A percentile compares a stretch with the other conserved stretches of the same genome.
phyloP scores from a whole-genome alignment of 1,284 basidiomycete species.

The Rhodotorula sp. region DNA sequence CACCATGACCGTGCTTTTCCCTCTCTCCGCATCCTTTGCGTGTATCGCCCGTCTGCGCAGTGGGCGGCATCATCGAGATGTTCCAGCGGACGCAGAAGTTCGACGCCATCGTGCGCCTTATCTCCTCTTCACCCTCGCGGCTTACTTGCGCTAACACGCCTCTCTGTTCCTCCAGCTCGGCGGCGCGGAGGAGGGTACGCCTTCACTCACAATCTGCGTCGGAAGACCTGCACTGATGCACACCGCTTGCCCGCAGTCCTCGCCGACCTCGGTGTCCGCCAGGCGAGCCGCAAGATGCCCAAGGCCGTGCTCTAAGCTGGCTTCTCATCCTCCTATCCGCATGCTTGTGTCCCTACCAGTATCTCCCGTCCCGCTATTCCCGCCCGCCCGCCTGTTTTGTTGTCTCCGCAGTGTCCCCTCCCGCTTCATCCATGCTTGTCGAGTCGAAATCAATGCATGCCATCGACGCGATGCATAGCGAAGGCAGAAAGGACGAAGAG shows the following conservation, averaged over 20 bases:
- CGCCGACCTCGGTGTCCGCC: slow-evolving; percentile 43
- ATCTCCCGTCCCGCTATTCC: no score
- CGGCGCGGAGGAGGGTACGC: slow-evolving; percentile 23
- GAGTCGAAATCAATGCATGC: no score
- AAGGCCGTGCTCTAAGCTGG: slow-evolving; percentile 37
- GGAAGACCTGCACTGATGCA: neutral
- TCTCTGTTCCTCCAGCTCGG: slow-evolving; percentile 6
- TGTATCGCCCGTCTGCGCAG: neutral
- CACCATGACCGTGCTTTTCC: no score
- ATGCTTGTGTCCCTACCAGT: no score
- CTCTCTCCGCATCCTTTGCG: no score
- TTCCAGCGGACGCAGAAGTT: slow-evolving; percentile 36
- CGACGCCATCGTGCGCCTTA: slow-evolving; percentile 28
- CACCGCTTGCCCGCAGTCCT: slow-evolving; percentile 22
- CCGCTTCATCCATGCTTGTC: no score
- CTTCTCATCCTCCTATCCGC: neutral
- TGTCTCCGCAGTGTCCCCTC: no score
- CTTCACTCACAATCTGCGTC: no score
- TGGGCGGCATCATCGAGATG: slow-evolving; percentile 17
- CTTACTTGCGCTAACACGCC: no score
- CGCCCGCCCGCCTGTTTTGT: no score
- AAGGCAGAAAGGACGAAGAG: no score
- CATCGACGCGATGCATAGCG: no score
- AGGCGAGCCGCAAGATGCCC: slow-evolving; percentile 44
- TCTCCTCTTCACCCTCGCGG: neutral